Percentiles rank a stretch among this genome's conserved stretches.
Conservation (phyloP, 768 basidiomycete species). For the Porpolomopsis calyptriformis region DNA sequence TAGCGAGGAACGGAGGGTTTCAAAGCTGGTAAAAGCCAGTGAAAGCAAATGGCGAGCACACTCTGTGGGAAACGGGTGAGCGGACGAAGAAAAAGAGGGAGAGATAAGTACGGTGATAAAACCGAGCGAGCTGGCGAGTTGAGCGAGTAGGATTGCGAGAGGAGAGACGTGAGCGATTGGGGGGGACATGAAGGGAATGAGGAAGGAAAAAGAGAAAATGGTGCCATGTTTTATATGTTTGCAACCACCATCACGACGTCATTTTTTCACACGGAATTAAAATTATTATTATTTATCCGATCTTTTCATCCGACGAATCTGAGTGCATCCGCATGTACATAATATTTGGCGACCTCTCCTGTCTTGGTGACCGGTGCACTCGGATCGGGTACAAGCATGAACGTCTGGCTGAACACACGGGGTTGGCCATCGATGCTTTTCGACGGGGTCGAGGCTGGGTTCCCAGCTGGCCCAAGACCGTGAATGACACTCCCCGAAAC, state of each 20-base stretch:
- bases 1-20: not conserved
- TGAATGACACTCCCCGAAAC: constrained; percentile 75
- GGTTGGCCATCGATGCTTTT: constrained; percentile 65
- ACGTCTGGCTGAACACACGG: constrained; percentile 80
- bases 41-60: not conserved
- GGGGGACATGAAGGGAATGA: no score
- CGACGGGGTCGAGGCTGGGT: constrained; percentile 40
- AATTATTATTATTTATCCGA: not conserved
- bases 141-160: not conserved
- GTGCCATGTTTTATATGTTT: not conserved
- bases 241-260: not conserved
- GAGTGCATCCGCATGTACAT: constrained; percentile 66
- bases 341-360: constrained; percentile 75
- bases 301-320: constrained; percentile 72
- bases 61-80: not conserved
- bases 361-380: constrained; percentile 50
- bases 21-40: constrained; percentile 3
- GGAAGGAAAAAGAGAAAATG: no score
- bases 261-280: not conserved
- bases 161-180: not conserved
- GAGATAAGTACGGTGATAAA: not conserved
- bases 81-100: not conserved
- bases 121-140: not conserved
- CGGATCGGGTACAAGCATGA: constrained; percentile 73
- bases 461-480: constrained; percentile 48